phyloP scores from a whole-genome alignment of 768 basidiomycete genomes.

The Phallus indusiatus region DNA sequence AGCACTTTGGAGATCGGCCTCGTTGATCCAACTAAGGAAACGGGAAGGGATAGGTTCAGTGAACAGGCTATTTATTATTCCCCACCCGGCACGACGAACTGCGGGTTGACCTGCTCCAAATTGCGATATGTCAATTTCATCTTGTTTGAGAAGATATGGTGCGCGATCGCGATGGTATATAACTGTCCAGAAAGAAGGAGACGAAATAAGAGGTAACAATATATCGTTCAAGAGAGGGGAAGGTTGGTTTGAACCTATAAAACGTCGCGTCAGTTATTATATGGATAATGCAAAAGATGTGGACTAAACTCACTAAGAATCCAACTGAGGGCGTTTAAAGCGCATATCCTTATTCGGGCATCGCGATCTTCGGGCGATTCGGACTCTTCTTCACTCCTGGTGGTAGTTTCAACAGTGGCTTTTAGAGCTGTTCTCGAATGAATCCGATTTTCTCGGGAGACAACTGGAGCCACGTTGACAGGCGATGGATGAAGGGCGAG shows the following conservation, averaged over 20 bases:
- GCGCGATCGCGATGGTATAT: conserved; percentile 35
- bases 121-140: conserved; percentile 23
- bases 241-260: background rate
- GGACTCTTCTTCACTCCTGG: conserved; percentile 51
- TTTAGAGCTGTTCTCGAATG: conserved; percentile 11
- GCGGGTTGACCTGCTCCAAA: conserved; percentile 62
- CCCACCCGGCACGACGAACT: conserved; percentile 67
- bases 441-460: conserved; percentile 25
- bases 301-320: conserved; percentile 40
- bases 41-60: conserved; percentile 15
- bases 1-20: background rate
- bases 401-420: conserved; percentile 15
- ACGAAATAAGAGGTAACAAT: conserved; percentile 33
- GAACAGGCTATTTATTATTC: conserved; percentile 37
- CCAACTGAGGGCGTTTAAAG: conserved; percentile 57
- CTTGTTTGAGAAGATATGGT: conserved; percentile 25
- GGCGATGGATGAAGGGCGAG: conserved; percentile 50
- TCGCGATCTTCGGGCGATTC: conserved; percentile 62
- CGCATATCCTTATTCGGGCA: conserved; percentile 60
- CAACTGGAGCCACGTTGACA: background rate
- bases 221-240: background rate
- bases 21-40: conserved; percentile 2
- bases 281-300: conserved; percentile 4
- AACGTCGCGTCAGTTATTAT: background rate
- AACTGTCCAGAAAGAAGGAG: conserved; percentile 51